phyloP scores from a whole-genome alignment of 805 yeast genomes.

The Candida sanyiensis region DNA sequence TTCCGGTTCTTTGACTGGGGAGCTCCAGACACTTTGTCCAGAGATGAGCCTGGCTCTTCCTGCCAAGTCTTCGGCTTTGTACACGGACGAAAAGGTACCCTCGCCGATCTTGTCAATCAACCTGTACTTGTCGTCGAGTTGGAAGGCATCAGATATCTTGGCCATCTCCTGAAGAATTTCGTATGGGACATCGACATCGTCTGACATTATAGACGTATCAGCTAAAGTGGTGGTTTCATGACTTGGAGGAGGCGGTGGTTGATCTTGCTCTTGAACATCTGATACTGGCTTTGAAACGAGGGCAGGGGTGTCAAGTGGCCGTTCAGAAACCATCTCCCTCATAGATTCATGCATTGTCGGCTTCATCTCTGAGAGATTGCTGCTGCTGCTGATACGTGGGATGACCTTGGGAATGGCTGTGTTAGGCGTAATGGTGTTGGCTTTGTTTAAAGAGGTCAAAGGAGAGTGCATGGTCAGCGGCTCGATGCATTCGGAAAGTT shows the following conservation, averaged over 20 bases:
- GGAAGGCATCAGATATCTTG: constrained; percentile 47
- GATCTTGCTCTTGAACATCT: no score
- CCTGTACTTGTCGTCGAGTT: constrained; percentile 33
- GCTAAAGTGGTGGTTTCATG: no score
- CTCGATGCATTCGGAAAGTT: constrained; percentile 5
- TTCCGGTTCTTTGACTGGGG: constrained; percentile 21
- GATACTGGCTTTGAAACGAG: no score
- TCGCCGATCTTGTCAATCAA: constrained; percentile 52
- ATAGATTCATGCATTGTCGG: no score
- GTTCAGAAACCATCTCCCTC: no score
- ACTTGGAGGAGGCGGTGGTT: no score
- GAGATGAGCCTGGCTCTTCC: constrained; percentile 29
- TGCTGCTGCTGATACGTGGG: constrained; percentile 2
- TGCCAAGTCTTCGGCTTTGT: constrained; percentile 54
- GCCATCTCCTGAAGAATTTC: constrained; percentile 56
- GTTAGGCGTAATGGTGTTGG: neutral
- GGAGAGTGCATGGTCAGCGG: constrained; percentile 7
- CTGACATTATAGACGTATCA: constrained; percentile 22
- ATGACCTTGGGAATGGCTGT: constrained; percentile 1
- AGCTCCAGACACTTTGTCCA: constrained; percentile 31
- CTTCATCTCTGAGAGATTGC: no score
- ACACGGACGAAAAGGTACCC: constrained; percentile 90
- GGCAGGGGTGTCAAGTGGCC: no score
- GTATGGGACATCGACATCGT: constrained; percentile 41
- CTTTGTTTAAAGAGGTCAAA: constrained; percentile 17